These are phyloP conservation scores for Luvunga scandens DNA, from an alignment of 345 rosid genomes.

Conservation along the genomic window DNA sequence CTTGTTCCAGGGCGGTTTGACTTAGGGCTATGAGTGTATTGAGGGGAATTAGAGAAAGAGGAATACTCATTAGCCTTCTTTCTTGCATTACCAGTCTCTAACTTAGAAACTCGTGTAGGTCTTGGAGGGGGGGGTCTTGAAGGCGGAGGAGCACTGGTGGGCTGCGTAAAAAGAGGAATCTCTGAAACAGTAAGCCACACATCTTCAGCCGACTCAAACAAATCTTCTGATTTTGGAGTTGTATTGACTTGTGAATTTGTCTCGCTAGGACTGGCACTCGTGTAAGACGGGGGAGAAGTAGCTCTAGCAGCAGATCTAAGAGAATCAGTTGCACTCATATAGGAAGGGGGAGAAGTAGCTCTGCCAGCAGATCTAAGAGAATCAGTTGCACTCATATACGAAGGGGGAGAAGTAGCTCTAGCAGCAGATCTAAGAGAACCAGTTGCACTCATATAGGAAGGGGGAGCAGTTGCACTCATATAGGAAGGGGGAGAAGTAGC, in stretches of 20 bases:
- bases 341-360: not conserved
- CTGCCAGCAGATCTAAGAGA: not conserved
- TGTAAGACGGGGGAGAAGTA: slow-evolving; percentile 46
- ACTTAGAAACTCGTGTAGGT: slow-evolving; percentile 55
- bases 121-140: slow-evolving; percentile 97
- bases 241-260: slow-evolving; percentile 34
- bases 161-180: slow-evolving; percentile 84
- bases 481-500: slow-evolving; percentile 46
- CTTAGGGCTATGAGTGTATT: slow-evolving; percentile 41
- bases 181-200: slow-evolving; percentile 94
- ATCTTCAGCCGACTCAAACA: slow-evolving; percentile 60
- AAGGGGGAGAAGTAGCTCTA: slow-evolving; percentile 44
- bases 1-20: slow-evolving; percentile 37
- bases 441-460: not conserved
- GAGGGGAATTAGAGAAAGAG: slow-evolving; percentile 45
- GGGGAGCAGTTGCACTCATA: slow-evolving; percentile 19
- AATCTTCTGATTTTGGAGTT: slow-evolving; percentile 47
- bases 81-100: slow-evolving; percentile 35
- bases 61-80: slow-evolving; percentile 52
- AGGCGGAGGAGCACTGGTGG: slow-evolving; percentile 87
- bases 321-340: not conserved
- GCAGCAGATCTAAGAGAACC: slow-evolving; percentile 29
- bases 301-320: not conserved
- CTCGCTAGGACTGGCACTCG: slow-evolving; percentile 33
- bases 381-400: slow-evolving; percentile 29